Evolutionary conservation across 768 basidiomycete species (phyloP).

Genomic region (Phaffia tasmanica): DNA sequence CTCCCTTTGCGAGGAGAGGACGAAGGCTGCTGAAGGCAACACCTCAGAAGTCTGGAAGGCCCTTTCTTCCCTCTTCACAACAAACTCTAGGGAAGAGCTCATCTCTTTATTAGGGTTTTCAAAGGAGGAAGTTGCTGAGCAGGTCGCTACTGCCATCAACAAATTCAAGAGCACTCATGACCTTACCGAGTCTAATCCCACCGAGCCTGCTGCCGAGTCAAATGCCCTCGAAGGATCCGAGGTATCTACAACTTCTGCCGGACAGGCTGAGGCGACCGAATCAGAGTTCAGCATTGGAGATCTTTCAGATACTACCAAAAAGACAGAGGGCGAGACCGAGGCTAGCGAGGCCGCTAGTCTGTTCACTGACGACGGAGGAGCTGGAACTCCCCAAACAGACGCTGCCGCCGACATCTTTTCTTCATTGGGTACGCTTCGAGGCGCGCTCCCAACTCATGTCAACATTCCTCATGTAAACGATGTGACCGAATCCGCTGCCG

Average conservation of each 20-base stretch:
- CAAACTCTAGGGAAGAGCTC: slow-evolving; percentile 79
- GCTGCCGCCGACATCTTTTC: slow-evolving; percentile 80
- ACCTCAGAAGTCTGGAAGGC: slow-evolving; percentile 63
- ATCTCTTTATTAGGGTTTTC: slow-evolving; percentile 85
- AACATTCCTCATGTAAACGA: slow-evolving; percentile 69
- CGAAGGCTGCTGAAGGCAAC: slow-evolving; percentile 31
- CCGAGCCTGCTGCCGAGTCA: slow-evolving; percentile 20
- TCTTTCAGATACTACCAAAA: slow-evolving; percentile 12
- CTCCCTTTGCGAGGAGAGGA: slow-evolving; percentile 57
- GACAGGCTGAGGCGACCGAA: slow-evolving; percentile 4
- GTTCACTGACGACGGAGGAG: slow-evolving; percentile 64
- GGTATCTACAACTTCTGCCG: slow-evolving; percentile 9
- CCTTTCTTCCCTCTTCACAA: slow-evolving; percentile 61
- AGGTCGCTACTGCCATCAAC: slow-evolving; percentile 70
- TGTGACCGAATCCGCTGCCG: slow-evolving; percentile 76
- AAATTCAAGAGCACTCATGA: slow-evolving; percentile 48
- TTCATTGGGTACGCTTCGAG: slow-evolving; percentile 51
- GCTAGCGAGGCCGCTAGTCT: slow-evolving; percentile 48
- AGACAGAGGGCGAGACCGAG: slow-evolving; percentile 33
- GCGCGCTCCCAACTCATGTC: slow-evolving; percentile 42
- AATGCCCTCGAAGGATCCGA: neutral
- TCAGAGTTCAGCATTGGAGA: slow-evolving; percentile 18
- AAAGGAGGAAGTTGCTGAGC: slow-evolving; percentile 65
- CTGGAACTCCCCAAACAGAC: slow-evolving; percentile 55
- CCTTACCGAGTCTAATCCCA: neutral